Evolutionary conservation across 495 filamentous ascomycete species (phyloP), one percentile per base, ranked within the genome.

Genomic region (Filosporella fistucella): DNA sequence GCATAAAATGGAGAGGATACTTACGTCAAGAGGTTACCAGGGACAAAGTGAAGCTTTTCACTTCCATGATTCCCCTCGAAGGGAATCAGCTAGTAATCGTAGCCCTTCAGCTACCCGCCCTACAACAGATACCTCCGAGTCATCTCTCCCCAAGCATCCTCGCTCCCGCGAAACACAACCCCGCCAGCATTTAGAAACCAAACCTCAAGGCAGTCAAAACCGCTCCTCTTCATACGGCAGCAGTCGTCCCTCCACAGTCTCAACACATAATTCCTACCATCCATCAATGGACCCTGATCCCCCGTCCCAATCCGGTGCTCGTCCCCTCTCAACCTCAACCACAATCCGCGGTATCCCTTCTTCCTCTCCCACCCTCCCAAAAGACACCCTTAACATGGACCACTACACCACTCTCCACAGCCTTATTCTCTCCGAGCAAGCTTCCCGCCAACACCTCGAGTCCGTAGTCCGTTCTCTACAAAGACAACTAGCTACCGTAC

Each of bases 371-470:
- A 32, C 73, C 11, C 55, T 63, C 17, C 63, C 63, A 25, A 63
- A 69, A 34, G 57, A 14, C 37, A 23, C 20, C 18, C 35, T 55
- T 4, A 62, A 61, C 28, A 32, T 42, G 1, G 68, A 70, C 14
- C 59, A 72, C 33, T 65, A 68, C 41, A 62, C 60, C 1, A 48
- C 55, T 3, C 57, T 74, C 8, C 55, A 64, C 21, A 56, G 66
- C n/a, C 61, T 75, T 35, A 68, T 80, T 14, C 69, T 74, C 20
- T 48, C 59, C 14, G 76, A 80, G 52, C 70, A 71, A 42, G 62
- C 68, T 4, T 69, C 70, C 8, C 70, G 76, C 1, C 68, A 65
- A 16, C 63, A 63, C 4, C 65, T 80, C n/a, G 76, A 80, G 54
- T 61, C 62, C 1, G 62, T 72, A 40, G 75, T 80, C 17, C 68